Percentiles rank a stretch among this genome's conserved stretches.
Conservation (phyloP, 176 grass and related monocot genomes). For the Neostapfia colusana region DNA sequence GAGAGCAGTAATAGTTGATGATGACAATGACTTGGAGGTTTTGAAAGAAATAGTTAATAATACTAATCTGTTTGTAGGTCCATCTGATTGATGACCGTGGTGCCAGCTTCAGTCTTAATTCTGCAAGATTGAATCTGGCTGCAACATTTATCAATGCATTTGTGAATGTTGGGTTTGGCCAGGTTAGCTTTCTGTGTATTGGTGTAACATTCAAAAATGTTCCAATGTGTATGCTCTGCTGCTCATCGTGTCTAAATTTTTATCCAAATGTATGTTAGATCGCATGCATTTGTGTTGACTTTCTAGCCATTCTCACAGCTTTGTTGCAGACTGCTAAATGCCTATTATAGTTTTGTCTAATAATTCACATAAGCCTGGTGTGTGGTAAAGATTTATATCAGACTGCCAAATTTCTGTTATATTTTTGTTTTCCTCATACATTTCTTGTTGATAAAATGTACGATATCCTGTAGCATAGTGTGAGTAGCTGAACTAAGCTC, state of each 20-base stretch:
- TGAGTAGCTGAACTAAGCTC: background rate
- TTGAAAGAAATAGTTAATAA: too few relatives aligned
- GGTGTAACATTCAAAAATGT: too few relatives aligned
- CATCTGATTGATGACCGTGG: conserved; percentile 95
- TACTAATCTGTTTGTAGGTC: conserved; percentile 69
- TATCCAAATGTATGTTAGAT: conserved; percentile 79
- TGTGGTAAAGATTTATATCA: too few relatives aligned
- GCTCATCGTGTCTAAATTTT: too few relatives aligned
- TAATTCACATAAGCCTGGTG: conserved; percentile 50
- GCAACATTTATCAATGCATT: conserved; percentile 98
- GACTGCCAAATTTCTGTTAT: background rate
- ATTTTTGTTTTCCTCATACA: background rate
- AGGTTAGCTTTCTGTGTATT: too few relatives aligned
- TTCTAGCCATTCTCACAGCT: background rate
- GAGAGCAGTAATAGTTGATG: too few relatives aligned
- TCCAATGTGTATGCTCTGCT: too few relatives aligned
- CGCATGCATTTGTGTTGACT: background rate
- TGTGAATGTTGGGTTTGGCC: conserved; percentile 96
- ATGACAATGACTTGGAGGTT: too few relatives aligned
- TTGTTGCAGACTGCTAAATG: background rate
- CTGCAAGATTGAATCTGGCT: conserved; percentile 91
- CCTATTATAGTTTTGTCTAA: background rate
- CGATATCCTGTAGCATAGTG: background rate
- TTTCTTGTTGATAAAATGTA: background rate
- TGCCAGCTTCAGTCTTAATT: conserved; percentile 94